Evolutionary conservation across 495 filamentous ascomycete genomes (phyloP), one percentile per base, ranked within the genome.

Genomic region (Penicillium chermesinum): DNA sequence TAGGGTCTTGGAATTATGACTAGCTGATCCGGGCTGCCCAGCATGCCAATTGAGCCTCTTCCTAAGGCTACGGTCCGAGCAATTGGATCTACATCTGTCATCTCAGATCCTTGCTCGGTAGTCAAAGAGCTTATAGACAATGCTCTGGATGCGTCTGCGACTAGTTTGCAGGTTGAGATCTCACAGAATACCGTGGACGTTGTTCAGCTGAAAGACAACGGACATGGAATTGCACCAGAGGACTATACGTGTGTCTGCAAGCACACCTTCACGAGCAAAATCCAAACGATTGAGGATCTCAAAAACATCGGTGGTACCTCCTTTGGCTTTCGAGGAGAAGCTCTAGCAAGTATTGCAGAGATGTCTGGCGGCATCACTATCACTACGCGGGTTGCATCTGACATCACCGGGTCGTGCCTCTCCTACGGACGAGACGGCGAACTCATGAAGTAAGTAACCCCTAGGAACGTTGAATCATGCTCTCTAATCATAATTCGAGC

Each of bases 71-170:
- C 86, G 37, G 67, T 83, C 41, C 78, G 76, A 33, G 78, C 80
- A 32, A 80, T 96, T 41, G 83, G 86, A 44, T 87, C 89, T 7
- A 71, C 82, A 16, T 80, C 89, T 52, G 79, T 76, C 46, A 81
- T 96, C 50, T 79, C 83, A 3, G 84, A 88, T 40, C 75, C 91
- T 8, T 75, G 75, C 44, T 81, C 82, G 5, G 71, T 96, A 13
- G 78, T 94, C 43, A 98, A 98, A 63, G 93, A 98, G 59, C 79
- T 97, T 8, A 58, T 98, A 25, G 93, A 98, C 49, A 98, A 98
- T 63, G 81, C 88, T 15, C 73, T 97, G 7, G 93, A 97, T 64
- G 87, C 91, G 3, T 76, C 76, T 18, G 86, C 91, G 4, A 82
- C 84, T 2, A 80, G 80, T 0, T 73, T 97, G 32, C 75, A 80